A percentile compares a stretch with the other conserved stretches of the same genome.
Conservation (phyloP, 2,329 filamentous ascomycete species). For the Fusarium piperis region DNA sequence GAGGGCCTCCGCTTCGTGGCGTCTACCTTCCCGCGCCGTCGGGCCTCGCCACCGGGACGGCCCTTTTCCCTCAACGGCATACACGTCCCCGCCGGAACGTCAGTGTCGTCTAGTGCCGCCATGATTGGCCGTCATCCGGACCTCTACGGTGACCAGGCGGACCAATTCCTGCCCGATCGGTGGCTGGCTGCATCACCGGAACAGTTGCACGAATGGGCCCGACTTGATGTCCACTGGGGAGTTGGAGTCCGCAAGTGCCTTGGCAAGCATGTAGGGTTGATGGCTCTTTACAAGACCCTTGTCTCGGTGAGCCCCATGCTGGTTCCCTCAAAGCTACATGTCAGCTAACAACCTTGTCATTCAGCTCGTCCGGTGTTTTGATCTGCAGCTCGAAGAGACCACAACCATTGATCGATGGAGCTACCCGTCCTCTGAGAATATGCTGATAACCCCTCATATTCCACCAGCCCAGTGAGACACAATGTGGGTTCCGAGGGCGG, state of each 20-base stretch:
- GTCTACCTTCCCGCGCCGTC: background rate
- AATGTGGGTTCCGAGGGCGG: background rate
- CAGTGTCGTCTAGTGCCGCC: background rate
- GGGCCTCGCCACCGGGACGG: background rate
- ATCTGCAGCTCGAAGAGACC: background rate
- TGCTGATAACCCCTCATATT: background rate
- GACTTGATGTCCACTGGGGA: background rate
- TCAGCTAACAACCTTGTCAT: background rate
- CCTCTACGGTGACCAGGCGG: background rate
- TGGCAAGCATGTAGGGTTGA: background rate
- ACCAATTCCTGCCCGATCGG: background rate
- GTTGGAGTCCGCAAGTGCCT: background rate
- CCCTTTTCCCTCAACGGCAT: background rate
- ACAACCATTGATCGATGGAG: background rate
- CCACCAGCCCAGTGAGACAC: background rate
- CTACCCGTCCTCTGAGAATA: background rate
- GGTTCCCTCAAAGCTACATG: background rate
- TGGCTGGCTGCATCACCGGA: background rate
- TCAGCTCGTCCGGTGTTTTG: background rate
- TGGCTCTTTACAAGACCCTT: background rate
- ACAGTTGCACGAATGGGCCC: background rate
- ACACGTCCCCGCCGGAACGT: background rate
- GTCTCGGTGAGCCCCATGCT: background rate
- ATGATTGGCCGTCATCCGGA: background rate
- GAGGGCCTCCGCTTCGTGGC: background rate